Evolutionary conservation across 495 filamentous ascomycete genomes (phyloP).

Genomic region (Podospora comata): DNA sequence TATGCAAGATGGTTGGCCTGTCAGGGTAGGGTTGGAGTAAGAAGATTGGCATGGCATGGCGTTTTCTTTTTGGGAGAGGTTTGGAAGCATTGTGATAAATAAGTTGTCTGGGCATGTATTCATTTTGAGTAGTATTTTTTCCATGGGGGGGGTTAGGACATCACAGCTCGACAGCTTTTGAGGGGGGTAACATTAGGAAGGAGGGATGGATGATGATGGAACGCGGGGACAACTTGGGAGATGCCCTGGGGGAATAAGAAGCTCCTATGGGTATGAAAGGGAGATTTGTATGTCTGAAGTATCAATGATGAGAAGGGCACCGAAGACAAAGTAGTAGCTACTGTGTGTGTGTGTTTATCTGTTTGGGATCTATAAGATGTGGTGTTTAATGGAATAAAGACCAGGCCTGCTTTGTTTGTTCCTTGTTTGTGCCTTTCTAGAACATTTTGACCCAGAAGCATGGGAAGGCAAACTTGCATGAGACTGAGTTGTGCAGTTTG

Average conservation of each 20-base stretch:
- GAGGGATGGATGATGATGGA: neutral
- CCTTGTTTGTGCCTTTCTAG: neutral
- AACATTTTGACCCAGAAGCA: neutral
- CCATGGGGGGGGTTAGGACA: neutral
- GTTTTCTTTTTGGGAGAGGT: neutral
- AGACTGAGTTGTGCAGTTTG: neutral
- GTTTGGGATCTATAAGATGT: neutral
- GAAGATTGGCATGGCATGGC: constrained; percentile 12
- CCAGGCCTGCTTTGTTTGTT: neutral
- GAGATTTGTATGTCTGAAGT: neutral
- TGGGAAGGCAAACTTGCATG: neutral
- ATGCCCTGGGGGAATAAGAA: neutral
- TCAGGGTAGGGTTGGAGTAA: neutral
- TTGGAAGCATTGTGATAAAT: constrained; percentile 9
- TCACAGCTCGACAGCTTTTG: neutral
- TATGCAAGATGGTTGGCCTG: neutral
- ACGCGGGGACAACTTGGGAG: neutral
- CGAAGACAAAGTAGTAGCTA: neutral
- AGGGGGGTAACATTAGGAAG: neutral
- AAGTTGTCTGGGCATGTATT: constrained; percentile 3
- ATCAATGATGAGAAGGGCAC: neutral
- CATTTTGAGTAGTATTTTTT: neutral
- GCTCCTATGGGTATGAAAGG: neutral
- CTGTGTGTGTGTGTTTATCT: neutral
- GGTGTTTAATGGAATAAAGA: neutral